These are phyloP conservation scores for Centrapalus pauciflorus DNA, from an alignment of 129 eudicot genomes.

Conservation along the genomic window DNA sequence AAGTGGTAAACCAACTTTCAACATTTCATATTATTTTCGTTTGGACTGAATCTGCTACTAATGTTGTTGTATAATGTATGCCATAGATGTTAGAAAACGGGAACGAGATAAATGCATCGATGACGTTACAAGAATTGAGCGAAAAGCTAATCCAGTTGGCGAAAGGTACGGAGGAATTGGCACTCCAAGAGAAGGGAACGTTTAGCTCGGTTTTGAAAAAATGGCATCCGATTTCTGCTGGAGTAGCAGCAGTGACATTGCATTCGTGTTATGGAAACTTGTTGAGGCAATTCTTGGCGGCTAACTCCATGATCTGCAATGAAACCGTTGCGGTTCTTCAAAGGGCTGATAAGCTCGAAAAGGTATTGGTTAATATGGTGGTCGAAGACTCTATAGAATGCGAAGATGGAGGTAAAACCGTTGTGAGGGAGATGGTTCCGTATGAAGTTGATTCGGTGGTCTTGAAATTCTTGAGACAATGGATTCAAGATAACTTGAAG, in stretches of 20 bases:
- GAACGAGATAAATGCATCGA: constrained; percentile 20
- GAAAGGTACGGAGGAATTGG: constrained; percentile 62
- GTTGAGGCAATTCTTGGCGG: constrained; percentile 62
- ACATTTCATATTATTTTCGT: neutral
- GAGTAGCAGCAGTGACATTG: constrained; percentile 82
- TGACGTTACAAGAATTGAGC: constrained; percentile 44
- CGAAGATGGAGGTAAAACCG: constrained; percentile 74
- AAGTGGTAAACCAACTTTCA: neutral
- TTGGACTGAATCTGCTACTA: too few species aligned
- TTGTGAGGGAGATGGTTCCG: constrained; percentile 73
- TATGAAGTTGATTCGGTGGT: constrained; percentile 77
- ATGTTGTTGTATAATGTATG: neutral
- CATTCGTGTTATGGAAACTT: constrained; percentile 71
- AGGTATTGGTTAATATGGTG: constrained; percentile 69
- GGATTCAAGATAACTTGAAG: constrained; percentile 61
- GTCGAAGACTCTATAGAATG: constrained; percentile 85
- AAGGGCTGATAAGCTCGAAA: constrained; percentile 87
- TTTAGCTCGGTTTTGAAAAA: constrained; percentile 55
- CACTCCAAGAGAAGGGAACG: constrained; percentile 53
- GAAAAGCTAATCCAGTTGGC: constrained; percentile 57
- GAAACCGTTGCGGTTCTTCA: constrained; percentile 58
- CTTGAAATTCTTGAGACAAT: constrained; percentile 44
- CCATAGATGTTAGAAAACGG: constrained; percentile 54
- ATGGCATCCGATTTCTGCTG: constrained; percentile 89
- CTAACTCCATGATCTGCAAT: constrained; percentile 37